Base-by-base conservation (phyloP, 495 filamentous ascomycete genomes). In the Talaromyces adpressus region DNA sequence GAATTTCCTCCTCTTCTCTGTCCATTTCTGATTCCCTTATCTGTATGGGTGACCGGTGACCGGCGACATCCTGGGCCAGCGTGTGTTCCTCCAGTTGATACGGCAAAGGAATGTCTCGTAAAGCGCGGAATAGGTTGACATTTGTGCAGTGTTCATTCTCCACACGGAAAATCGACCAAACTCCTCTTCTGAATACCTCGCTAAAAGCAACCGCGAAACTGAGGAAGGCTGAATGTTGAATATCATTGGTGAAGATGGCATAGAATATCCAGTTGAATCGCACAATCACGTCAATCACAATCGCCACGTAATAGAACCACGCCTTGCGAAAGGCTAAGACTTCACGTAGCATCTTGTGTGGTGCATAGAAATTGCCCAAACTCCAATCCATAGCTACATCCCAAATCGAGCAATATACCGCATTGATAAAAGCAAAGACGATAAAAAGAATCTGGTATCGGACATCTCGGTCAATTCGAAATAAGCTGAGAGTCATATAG, bases 181-280 rank as follows among this genome's bases (percentile, higher is more conserved):
- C 82, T 51, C 92, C 92, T 66, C 94, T 79, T 8, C 94, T 84
- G 27, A 82, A 81, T 8, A 96, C 86, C 70, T 98, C 94, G 1
- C 87, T 85, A 16, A 95, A 74, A 7, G 84, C 75, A 32, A 97
- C 80, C 6, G 89, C 54, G 73, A 97, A 97, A 27, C 87, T 89
- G 25, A 91, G 80, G 7, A 91, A 64, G 16, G 90, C 88, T 8
- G 86, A 90, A 71, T 97, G 92, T 70, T 96, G 93, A 18, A 87
- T 75, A 62, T 96, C 83, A 59, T 84, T 72, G 7, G 84, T 82
- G 72, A 88, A 95, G 59, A 97, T 91, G 69, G 89, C 87, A 75
- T 96, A 98, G 71, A 93, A 91, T 58, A 98, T 89, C 94, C 94
- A 98, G 67, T 90, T 90, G 74, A 96, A 97, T 20, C 94, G 89